phyloP scores from a whole-genome alignment of 257 asterid genomes.

The Ocimum tenuiflorum region DNA sequence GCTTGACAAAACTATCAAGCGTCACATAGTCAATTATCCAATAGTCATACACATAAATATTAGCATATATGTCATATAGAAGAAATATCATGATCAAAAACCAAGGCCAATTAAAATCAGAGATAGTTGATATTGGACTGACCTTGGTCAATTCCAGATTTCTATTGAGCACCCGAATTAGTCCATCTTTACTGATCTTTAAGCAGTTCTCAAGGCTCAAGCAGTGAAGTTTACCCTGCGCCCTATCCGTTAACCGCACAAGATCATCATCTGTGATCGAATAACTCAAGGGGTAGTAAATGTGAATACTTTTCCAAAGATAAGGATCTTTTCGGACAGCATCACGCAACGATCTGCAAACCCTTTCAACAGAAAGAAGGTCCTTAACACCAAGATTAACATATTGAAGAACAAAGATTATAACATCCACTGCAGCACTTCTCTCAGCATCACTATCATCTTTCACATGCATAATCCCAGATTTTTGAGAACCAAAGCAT shows the following conservation, averaged over 20 bases:
- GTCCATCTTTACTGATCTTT: slow-evolving; percentile 44
- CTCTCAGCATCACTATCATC: slow-evolving; percentile 18
- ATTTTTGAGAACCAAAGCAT: slow-evolving; percentile 43
- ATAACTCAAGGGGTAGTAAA: slow-evolving; percentile 33
- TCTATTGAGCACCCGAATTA: slow-evolving; percentile 45
- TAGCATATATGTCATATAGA: neutral
- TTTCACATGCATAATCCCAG: slow-evolving; percentile 19
- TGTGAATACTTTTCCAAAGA: slow-evolving; percentile 55
- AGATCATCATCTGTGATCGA: slow-evolving; percentile 51
- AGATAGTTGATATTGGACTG: neutral
- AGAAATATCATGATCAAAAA: neutral
- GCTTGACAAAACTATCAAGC: neutral
- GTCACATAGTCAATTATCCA: too few relatives aligned
- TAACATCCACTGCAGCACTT: slow-evolving; percentile 46
- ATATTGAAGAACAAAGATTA: slow-evolving; percentile 47
- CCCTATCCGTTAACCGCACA: slow-evolving; percentile 49
- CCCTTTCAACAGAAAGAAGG: slow-evolving; percentile 60
- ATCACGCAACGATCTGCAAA: slow-evolving; percentile 56
- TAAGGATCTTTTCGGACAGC: slow-evolving; percentile 60
- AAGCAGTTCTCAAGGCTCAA: slow-evolving; percentile 51
- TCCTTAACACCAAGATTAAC: slow-evolving; percentile 53
- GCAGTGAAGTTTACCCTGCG: slow-evolving; percentile 56
- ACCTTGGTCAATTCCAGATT: slow-evolving; percentile 62
- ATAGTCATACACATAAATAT: neutral
- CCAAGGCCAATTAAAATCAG: neutral